Percentiles rank a stretch among this genome's conserved stretches.
These are phyloP conservation scores for Ricinus communis DNA, from an alignment of 345 rosid species.

Conservation along the genomic window DNA sequence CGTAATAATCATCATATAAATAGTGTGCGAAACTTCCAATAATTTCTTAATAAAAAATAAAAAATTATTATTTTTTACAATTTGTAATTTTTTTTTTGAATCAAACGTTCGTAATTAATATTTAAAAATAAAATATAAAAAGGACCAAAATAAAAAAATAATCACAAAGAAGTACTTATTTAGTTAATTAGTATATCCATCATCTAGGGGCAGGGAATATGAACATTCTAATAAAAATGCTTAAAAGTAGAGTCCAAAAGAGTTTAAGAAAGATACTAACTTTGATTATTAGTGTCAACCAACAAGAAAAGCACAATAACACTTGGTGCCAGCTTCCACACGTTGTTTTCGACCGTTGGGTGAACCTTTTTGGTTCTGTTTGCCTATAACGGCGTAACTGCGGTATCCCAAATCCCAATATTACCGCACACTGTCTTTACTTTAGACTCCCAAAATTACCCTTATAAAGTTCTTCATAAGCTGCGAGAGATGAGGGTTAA, in stretches of 20 bases:
- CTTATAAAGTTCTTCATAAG: background rate
- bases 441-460: background rate
- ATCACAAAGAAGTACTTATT: no score
- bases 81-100: no score
- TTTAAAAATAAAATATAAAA: no score
- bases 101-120: no score
- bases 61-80: no score
- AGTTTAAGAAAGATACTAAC: background rate
- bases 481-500: background rate
- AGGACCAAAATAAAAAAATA: no score
- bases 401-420: background rate
- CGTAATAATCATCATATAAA: no score
- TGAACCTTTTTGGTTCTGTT: background rate
- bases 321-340: background rate
- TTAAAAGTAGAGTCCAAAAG: background rate
- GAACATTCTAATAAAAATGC: no score
- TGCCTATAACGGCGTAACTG: background rate
- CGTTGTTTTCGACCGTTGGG: conserved; percentile 20
- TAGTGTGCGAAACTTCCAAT: no score
- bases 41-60: no score
- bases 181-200: no score
- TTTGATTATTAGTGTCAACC: background rate
- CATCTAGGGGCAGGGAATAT: no score
- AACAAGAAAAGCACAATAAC: background rate
- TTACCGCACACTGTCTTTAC: conserved; percentile 7